Percentiles rank a stretch among this genome's conserved stretches.
These are phyloP conservation scores for Phytophthora pluvialis DNA, from an alignment of 352 stramenopile species.

Conservation along the genomic window DNA sequence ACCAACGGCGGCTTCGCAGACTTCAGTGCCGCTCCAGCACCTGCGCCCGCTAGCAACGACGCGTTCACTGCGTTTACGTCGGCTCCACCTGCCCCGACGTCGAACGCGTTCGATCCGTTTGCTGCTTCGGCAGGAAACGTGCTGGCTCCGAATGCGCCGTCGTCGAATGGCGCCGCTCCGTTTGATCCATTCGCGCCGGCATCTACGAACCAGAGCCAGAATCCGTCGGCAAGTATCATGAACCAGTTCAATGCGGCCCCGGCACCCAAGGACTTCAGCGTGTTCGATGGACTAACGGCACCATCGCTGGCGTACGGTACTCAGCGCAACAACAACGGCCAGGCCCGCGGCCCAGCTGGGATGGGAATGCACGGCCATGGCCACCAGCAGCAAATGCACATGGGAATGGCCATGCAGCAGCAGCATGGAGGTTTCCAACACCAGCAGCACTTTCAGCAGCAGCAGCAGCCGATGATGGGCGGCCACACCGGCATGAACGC, in stretches of 20 bases:
- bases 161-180: conserved; percentile 21
- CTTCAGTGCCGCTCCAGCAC: conserved; percentile 37
- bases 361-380: conserved; percentile 36
- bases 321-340: conserved; percentile 38
- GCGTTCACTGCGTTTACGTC: conserved; percentile 48
- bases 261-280: conserved; percentile 58
- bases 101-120: conserved; percentile 46
- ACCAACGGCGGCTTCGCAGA: conserved; percentile 46
- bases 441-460: conserved; percentile 35
- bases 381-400: conserved; percentile 32
- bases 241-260: conserved; percentile 34
- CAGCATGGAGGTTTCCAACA: conserved; percentile 32
- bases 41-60: conserved; percentile 20
- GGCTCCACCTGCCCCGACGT: conserved; percentile 21
- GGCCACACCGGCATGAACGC: conserved; percentile 49
- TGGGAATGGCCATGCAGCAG: conserved; percentile 43
- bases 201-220: conserved; percentile 26
- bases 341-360: conserved; percentile 22
- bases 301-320: conserved; percentile 33
- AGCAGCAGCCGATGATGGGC: conserved; percentile 44
- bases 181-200: conserved; percentile 44
- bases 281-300: conserved; percentile 58
- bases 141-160: conserved; percentile 15
- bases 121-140: conserved; percentile 19
- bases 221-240: conserved; percentile 28